A percentile compares a stretch with the other conserved stretches of the same genome.
phyloP scores from a whole-genome alignment of 257 asterid genomes.

The Lithospermum erythrorhizon region DNA sequence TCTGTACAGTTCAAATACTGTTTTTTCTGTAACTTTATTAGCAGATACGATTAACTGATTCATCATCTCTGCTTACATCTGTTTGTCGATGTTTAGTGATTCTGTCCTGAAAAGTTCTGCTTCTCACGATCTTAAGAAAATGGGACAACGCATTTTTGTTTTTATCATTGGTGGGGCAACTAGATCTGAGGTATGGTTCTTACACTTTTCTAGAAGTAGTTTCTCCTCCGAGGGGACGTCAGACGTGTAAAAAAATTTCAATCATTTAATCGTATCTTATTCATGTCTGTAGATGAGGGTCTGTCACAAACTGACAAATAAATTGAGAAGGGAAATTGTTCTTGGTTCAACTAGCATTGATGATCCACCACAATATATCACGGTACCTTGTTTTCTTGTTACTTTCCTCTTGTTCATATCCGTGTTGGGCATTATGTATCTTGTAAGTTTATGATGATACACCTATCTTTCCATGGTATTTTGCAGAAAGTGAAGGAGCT shows the following conservation, averaged over 20 bases:
- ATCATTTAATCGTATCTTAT: conserved; percentile 11
- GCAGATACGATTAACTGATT: not conserved
- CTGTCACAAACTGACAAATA: conserved; percentile 85
- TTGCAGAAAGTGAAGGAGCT: conserved; percentile 81
- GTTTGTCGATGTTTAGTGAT: conserved; percentile 36
- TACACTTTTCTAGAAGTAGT: conserved; percentile 8
- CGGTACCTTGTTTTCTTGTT: conserved; percentile 36
- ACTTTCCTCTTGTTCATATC: not conserved
- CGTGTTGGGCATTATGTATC: not conserved
- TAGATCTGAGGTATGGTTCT: conserved; percentile 70
- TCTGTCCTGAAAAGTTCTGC: conserved; percentile 40
- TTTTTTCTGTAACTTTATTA: not conserved
- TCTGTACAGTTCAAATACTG: not conserved
- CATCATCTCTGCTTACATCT: conserved; percentile 4
- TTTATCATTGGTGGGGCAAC: conserved; percentile 96
- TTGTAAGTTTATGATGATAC: not conserved
- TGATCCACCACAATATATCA: conserved; percentile 79
- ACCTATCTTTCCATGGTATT: conserved; percentile 10
- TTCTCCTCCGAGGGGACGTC: not conserved
- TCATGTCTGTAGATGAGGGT: conserved; percentile 56
- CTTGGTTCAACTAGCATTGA: conserved; percentile 86
- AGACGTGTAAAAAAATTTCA: not conserved
- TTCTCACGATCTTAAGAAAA: conserved; percentile 51
- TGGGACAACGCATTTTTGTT: conserved; percentile 87
- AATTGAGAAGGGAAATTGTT: conserved; percentile 79